Evolutionary conservation across 2,329 filamentous ascomycete species (phyloP), one percentile per base, ranked within the genome.

Genomic region (Colletotrichum godetiae): DNA sequence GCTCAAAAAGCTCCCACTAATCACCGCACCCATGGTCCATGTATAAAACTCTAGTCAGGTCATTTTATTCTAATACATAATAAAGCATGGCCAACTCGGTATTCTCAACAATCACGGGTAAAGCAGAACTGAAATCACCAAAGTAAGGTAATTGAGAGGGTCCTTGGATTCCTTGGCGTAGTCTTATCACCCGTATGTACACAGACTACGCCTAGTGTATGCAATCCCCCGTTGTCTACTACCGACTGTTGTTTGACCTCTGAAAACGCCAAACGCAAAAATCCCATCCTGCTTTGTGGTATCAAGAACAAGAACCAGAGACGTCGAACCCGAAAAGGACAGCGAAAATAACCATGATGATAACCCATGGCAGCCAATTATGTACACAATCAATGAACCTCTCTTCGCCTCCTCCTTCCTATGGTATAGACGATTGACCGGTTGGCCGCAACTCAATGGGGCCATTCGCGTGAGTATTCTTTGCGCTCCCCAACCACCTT

Each of bases 1-100:
- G 12, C 72, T 77, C 22, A 79, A 78, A 59, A 68, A 76, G 53
- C 57, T 29, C 58, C 24, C 46, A 19, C n/a, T 52, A 33, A 52
- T 35, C 29, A 6, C 13, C 29, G 1, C 7, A 22, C 11, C 27
- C 29, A 63, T 22, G 5, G 3, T 55, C 4, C 13, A 12, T 64
- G 31, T 64, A 55, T n/a, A 64, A 53, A n/a, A n/a, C 52, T 24
- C 6, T 7, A 35, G 35, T 5, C 46, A 37, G 27, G 19, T 49
- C n/a, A 19, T 49, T 12, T n/a, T 11, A 22, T 55, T 53, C n/a
- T 55, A 55, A 64, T 64, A 13, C 61, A 37, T 64, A 55, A 55
- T 55, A 49, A 49, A 24, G 22, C 31, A 37, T 24, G 3, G n/a
- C 49, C 49, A 7, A 10, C 31, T 29, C 22, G 13, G 13, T 11